A percentile compares a stretch with the other conserved stretches of the same genome.
These are phyloP conservation scores for Musa beccarii DNA, from an alignment of 176 grass and related monocot genomes.

Conservation along the genomic window DNA sequence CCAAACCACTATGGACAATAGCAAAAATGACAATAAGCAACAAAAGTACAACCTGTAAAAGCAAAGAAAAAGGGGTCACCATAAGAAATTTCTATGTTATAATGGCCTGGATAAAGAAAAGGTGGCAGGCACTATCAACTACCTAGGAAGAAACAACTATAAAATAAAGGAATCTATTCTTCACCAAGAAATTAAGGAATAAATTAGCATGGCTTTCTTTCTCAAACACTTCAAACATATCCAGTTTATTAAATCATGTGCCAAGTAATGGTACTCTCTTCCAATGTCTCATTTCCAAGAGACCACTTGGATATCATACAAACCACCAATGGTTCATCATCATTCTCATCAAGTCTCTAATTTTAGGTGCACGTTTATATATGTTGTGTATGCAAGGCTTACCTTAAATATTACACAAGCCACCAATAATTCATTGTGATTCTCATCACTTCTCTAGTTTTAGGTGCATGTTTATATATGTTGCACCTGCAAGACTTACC, in stretches of 20 bases:
- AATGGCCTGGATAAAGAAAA: neutral
- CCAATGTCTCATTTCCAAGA: too few species aligned
- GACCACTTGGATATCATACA: too few species aligned
- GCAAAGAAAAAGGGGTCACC: neutral
- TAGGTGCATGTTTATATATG: too few species aligned
- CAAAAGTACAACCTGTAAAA: conserved; percentile 63
- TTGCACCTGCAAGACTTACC: too few species aligned
- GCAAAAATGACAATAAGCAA: conserved; percentile 76
- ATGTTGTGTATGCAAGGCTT: too few species aligned
- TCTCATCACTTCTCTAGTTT: too few species aligned
- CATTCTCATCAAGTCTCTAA: too few species aligned
- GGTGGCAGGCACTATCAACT: neutral
- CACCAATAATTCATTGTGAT: too few species aligned
- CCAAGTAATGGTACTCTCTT: too few species aligned
- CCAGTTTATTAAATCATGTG: neutral
- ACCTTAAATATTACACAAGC: too few species aligned
- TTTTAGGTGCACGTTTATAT: too few species aligned
- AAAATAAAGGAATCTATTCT: neutral
- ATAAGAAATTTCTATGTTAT: neutral
- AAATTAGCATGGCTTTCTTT: neutral
- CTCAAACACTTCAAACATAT: neutral
- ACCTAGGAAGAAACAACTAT: neutral
- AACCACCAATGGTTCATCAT: too few species aligned
- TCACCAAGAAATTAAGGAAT: neutral
- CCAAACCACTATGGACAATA: conserved; percentile 79